Evolutionary conservation across 805 yeast genomes (phyloP).

Genomic region (Tetrapisispora iriomotensis): DNA sequence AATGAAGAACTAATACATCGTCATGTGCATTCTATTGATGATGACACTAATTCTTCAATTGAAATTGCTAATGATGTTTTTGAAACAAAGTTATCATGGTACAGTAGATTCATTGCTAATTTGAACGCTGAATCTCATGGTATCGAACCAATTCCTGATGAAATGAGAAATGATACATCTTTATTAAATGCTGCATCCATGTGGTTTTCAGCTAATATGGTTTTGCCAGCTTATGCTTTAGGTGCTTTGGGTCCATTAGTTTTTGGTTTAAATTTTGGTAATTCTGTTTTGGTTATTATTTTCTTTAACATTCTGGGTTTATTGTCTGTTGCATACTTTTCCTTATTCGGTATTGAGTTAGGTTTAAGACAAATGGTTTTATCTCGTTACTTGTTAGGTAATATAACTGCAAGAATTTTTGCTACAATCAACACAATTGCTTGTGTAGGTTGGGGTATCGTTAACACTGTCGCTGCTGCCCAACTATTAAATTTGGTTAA

Average conservation of each 20-base stretch:
- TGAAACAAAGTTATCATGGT: conserved; percentile 13
- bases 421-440: conserved; percentile 71
- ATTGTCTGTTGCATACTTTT: conserved; percentile 71
- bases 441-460: conserved; percentile 94
- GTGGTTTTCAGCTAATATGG: conserved; percentile 90
- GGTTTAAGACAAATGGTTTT: conserved; percentile 86
- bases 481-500: conserved; percentile 73
- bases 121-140: conserved; percentile 55
- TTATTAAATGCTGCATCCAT: conserved; percentile 65
- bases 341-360: conserved; percentile 71
- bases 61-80: conserved; percentile 2
- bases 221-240: conserved; percentile 68
- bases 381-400: conserved; percentile 71
- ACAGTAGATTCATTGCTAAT: conserved; percentile 18
- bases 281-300: conserved; percentile 52
- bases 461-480: conserved; percentile 83
- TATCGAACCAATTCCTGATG: conserved; percentile 71
- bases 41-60: not conserved
- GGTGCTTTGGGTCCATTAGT: conserved; percentile 63
- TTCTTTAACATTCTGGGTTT: conserved; percentile 70
- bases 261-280: conserved; percentile 66
- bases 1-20: conserved; percentile 3
- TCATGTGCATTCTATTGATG: not conserved
- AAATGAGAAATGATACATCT: conserved; percentile 61
- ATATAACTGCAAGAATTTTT: conserved; percentile 63